These are phyloP conservation scores for Piloderma croceum DNA, from an alignment of 768 basidiomycete species.

Conservation along the genomic window DNA sequence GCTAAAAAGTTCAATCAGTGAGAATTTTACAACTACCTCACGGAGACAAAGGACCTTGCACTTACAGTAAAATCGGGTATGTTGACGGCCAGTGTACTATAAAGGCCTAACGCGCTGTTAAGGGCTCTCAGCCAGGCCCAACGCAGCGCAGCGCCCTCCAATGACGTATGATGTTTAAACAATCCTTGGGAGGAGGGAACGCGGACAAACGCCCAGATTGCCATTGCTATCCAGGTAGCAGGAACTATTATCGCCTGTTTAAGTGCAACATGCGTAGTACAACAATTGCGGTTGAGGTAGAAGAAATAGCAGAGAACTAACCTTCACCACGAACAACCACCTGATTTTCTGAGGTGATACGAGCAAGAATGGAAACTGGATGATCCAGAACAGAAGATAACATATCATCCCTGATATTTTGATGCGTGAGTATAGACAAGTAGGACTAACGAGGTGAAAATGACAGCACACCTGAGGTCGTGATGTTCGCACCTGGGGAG, in stretches of 20 bases:
- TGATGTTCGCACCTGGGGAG: constrained; percentile 52
- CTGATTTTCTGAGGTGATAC: constrained; percentile 75
- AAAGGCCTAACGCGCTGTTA: constrained; percentile 73
- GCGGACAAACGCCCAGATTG: constrained; percentile 75
- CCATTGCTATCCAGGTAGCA: constrained; percentile 59
- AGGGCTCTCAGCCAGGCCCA: constrained; percentile 78
- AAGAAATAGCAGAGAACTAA: no score
- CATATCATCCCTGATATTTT: constrained; percentile 53
- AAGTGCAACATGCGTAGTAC: constrained; percentile 39
- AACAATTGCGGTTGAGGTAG: constrained; percentile 32
- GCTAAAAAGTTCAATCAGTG: constrained; percentile 30
- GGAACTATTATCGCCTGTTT: constrained; percentile 61
- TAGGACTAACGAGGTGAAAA: neutral
- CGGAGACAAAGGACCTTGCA: constrained; percentile 1
- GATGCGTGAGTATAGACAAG: constrained; percentile 1
- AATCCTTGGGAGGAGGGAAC: constrained; percentile 60
- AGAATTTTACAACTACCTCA: neutral
- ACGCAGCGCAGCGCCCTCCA: constrained; percentile 50
- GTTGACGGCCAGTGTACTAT: constrained; percentile 68
- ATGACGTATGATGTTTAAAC: constrained; percentile 41
- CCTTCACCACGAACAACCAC: constrained; percentile 69
- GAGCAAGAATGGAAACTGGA: constrained; percentile 72
- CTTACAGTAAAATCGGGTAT: constrained; percentile 78
- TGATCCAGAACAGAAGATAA: constrained; percentile 72
- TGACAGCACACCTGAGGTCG: constrained; percentile 46